Base-by-base conservation (phyloP, 331 rosid genomes). In the Acacia pycnantha region DNA sequence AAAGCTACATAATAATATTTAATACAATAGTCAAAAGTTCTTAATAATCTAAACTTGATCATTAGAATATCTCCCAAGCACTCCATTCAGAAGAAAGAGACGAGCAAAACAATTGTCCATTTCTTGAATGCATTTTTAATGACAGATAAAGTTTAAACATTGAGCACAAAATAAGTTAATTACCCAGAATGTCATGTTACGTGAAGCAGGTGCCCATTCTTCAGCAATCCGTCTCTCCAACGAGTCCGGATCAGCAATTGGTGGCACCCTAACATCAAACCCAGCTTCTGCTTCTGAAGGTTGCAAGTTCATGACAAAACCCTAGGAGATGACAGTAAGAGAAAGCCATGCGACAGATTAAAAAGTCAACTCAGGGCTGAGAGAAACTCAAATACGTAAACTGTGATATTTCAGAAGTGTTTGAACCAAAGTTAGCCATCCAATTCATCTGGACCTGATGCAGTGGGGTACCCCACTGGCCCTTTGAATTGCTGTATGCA, bases 271-370 rank as follows among this genome's bases (percentile, higher is more conserved):
- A 76, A 95, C 72, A 76, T 91, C 98, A 80, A 95, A 88, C 76
- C 97, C 98, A 67, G 97, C 98, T 87, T 93, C 97, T 1, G 97
- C 98, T 89, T 95, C 97, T 71, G 98, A 95, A 47, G 98, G 97
- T 89, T 95, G 98, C 88, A 95, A 72, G 85, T 95, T 95, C 98
- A 95, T 91, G 76, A 95, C 97, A 87, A 90, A 95, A 75, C 97
- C 97, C 97, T 95, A 91, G 71, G 46, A 33, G 72, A 79, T 48
- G 70, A 65, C 74, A 83, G n/a, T 72, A 81, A 81, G n/a, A 65
- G 58, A 66, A 56, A 69, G 84, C 7, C 26, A 50, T 29, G 43
- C 76, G 65, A 47, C 66, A 76, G 73, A 78, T 66, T 24, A 35
- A 74, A 50, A 48, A 7, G 76, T 7, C 4, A 80, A 43, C 16